Evolutionary conservation across 148 eudicot genomes (phyloP).

Genomic region (Amaranthus hypochondriacus): DNA sequence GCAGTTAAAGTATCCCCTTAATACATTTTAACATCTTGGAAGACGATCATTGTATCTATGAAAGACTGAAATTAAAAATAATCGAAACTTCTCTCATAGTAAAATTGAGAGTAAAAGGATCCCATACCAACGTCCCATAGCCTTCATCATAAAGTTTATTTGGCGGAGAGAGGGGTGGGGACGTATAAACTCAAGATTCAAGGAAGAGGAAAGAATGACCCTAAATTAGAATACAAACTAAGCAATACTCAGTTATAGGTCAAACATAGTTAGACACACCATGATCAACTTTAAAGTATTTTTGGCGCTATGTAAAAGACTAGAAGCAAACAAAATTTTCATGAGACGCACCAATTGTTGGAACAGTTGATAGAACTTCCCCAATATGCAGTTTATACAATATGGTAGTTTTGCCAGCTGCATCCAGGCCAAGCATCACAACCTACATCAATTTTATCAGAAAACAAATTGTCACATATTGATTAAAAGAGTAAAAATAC

Average conservation of each 20-base stretch:
- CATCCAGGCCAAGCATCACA: conserved; percentile 99
- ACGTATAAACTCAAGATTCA: no score
- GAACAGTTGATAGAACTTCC: conserved; percentile 96
- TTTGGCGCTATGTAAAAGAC: neutral
- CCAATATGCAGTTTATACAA: conserved; percentile 97
- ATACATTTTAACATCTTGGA: no score
- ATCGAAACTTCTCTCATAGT: no score
- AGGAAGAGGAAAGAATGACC: no score
- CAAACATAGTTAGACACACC: neutral
- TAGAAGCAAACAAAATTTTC: neutral
- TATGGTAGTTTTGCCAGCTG: conserved; percentile 99
- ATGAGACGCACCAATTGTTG: conserved; percentile 73
- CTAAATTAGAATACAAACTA: neutral
- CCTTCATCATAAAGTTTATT: no score
- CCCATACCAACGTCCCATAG: no score
- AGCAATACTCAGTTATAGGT: neutral
- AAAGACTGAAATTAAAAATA: no score
- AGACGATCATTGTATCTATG: no score
- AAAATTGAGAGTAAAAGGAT: no score
- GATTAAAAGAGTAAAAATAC: neutral
- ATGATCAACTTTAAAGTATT: neutral
- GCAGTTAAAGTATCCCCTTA: no score
- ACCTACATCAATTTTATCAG: conserved; percentile 42
- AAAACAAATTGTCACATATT: conserved; percentile 11
- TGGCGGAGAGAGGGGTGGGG: no score